Evolutionary conservation across 164 flowering plant genomes (phyloP).

Genomic region (Liquidambar formosana): DNA sequence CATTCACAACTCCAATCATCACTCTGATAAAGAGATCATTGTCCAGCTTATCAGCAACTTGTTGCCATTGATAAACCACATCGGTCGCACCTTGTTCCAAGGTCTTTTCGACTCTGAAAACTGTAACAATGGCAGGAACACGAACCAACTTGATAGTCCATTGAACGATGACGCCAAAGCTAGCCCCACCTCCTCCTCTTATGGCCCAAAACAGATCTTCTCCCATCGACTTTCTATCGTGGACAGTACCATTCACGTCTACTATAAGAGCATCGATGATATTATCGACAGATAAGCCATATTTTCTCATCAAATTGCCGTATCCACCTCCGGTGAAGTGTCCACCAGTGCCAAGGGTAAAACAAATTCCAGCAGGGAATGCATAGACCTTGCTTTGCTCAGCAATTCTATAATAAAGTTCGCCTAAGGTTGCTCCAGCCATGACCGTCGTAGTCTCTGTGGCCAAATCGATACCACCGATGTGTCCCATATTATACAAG

Average conservation of each 20-base stretch:
- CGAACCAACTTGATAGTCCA: slow-evolving; percentile 42
- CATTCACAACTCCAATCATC: background rate
- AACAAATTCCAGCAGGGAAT: slow-evolving; percentile 45
- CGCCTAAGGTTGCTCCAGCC: slow-evolving; percentile 43
- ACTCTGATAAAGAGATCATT: slow-evolving; percentile 32
- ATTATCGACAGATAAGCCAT: slow-evolving; percentile 44
- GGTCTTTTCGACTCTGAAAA: slow-evolving; percentile 25
- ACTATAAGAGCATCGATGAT: slow-evolving; percentile 42
- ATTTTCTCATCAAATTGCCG: slow-evolving; percentile 46
- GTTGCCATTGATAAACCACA: slow-evolving; percentile 35
- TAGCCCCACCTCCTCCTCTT: slow-evolving; percentile 52
- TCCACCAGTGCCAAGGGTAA: slow-evolving; percentile 42
- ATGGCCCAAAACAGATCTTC: slow-evolving; percentile 62
- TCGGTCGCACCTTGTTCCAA: slow-evolving; percentile 33
- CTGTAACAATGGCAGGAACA: slow-evolving; percentile 42
- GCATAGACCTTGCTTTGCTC: slow-evolving; percentile 36
- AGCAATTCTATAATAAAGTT: slow-evolving; percentile 35
- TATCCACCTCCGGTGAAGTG: slow-evolving; percentile 49
- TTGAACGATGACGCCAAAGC: slow-evolving; percentile 41
- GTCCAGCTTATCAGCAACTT: slow-evolving; percentile 24
- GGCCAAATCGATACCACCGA: slow-evolving; percentile 21
- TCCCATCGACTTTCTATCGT: slow-evolving; percentile 47
- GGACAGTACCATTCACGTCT: slow-evolving; percentile 34
- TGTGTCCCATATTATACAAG: slow-evolving; percentile 25
- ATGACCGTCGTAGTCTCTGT: slow-evolving; percentile 38